Percentiles rank a stretch among this genome's conserved stretches.
Evolutionary conservation across 257 asterid species (phyloP).

Genomic region (Voacanga thouarsii): DNA sequence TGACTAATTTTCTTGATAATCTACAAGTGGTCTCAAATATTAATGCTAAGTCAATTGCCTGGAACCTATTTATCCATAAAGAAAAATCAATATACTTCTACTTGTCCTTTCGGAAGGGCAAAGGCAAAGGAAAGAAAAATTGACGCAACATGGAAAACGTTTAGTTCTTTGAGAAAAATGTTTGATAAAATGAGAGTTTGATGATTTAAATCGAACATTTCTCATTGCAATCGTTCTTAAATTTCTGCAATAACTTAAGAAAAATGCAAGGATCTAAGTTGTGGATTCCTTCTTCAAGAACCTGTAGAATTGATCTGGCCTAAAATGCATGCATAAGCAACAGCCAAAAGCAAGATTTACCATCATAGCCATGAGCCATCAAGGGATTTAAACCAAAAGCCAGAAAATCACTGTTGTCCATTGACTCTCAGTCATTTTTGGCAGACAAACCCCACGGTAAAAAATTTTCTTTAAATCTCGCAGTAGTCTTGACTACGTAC

Average conservation of each 20-base stretch:
- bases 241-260: no score
- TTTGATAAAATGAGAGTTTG: no score
- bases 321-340: not conserved
- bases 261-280: no score
- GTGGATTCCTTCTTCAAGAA: no score
- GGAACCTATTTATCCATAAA: not conserved
- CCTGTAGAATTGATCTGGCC: no score
- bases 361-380: not conserved
- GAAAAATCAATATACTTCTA: not conserved
- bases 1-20: not conserved
- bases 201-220: no score
- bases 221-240: no score
- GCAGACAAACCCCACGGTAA: constrained; percentile 16
- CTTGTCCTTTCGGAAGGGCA: not conserved
- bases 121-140: not conserved
- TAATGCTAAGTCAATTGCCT: not conserved
- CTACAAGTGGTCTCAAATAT: not conserved
- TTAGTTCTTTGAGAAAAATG: not conserved
- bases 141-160: not conserved
- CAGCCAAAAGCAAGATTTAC: not conserved
- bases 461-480: constrained; percentile 2
- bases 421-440: not conserved
- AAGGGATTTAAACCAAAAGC: not conserved
- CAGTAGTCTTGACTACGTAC: constrained; percentile 5
- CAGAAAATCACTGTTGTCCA: not conserved